Base-by-base conservation (phyloP, 768 basidiomycete genomes). In the Panus rudis region DNA sequence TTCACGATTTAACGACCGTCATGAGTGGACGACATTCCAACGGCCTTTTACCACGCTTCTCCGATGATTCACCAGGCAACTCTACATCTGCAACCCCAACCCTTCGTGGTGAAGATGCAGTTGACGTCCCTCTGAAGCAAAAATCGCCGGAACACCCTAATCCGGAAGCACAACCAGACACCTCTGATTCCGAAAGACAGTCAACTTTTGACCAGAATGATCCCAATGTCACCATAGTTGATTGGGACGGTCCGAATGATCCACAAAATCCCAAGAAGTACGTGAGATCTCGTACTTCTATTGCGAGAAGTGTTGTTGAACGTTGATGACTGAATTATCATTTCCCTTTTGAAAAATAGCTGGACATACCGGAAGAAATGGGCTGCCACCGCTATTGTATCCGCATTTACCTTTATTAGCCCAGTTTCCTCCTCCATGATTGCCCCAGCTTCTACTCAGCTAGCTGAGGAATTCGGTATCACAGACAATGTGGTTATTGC, bases 341-440 rank as follows among this genome's bases (percentile, higher is more conserved):
- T 10, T 30, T 30, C 28, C 6, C 33, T 8, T 8, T 7, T 35
- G 28, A 30, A 10, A 30, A 7, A 7, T 17, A 79, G 82, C 54
- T 84, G 82, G 81, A 54, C 66, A 3, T 72, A 65, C 41, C 65
- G 56, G 23, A 65, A 63, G 52, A 84, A 81, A 67, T 84, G 81
- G 84, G 71, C 67, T 0, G 77, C 76, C 0, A 82, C 79, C 0
- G 49, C 71, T 13, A 68, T 83, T 20, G 75, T 84, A 0, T 83
- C 83, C 0, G 65, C 69, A 0, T 86, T 81, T 55, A 81, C 84
- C 0, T 81, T 84, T 54, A 80, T 84, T 26, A 69, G 67, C 4
- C 80, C 83, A 0, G 66, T 85, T 1, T 76, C 83, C 0, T 87
- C 84, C 6, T 75, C 81, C 5, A 84, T 85, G 76, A 65, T 84